These are phyloP conservation scores for Daldinia decipiens DNA, from an alignment of 495 filamentous ascomycete species.

Conservation along the genomic window DNA sequence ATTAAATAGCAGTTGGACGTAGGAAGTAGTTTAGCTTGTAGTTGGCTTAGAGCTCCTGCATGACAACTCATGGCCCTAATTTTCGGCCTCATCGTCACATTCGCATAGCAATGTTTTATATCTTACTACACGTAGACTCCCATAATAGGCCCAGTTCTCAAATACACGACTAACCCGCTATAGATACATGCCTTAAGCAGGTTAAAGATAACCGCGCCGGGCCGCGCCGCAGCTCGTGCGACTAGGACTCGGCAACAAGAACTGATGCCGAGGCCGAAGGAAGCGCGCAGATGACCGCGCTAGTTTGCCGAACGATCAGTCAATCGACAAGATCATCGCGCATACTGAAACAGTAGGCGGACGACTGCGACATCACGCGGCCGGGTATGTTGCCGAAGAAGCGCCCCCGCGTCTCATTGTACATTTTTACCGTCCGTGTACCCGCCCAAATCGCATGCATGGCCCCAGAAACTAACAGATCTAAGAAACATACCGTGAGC, in stretches of 20 bases:
- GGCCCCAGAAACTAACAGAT: conserved; percentile 19
- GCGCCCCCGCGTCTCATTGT: conserved; percentile 25
- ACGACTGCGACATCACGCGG: conserved; percentile 18
- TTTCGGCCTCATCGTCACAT: conserved; percentile 1
- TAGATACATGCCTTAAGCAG: background rate
- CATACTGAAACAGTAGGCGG: conserved; percentile 21
- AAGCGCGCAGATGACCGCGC: conserved; percentile 29
- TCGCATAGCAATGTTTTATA: background rate
- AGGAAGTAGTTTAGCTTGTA: background rate
- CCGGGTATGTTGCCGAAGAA: conserved; percentile 25
- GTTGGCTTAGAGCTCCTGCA: background rate
- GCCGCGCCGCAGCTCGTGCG: conserved; percentile 21
- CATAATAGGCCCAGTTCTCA: background rate
- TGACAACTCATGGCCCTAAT: background rate
- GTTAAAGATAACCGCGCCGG: conserved; percentile 25
- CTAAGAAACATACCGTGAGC: conserved; percentile 20
- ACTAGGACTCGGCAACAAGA: background rate
- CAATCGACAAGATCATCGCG: conserved; percentile 19
- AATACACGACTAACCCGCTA: background rate
- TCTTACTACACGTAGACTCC: background rate
- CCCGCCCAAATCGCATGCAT: conserved; percentile 27
- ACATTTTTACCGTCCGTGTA: background rate
- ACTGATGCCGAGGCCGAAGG: background rate
- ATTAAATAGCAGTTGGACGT: background rate
- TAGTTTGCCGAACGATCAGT: conserved; percentile 16